Percentiles rank a stretch among this genome's conserved stretches.
Evolutionary conservation across 2,329 filamentous ascomycete species (phyloP).

Genomic region (Claviceps cyperi): DNA sequence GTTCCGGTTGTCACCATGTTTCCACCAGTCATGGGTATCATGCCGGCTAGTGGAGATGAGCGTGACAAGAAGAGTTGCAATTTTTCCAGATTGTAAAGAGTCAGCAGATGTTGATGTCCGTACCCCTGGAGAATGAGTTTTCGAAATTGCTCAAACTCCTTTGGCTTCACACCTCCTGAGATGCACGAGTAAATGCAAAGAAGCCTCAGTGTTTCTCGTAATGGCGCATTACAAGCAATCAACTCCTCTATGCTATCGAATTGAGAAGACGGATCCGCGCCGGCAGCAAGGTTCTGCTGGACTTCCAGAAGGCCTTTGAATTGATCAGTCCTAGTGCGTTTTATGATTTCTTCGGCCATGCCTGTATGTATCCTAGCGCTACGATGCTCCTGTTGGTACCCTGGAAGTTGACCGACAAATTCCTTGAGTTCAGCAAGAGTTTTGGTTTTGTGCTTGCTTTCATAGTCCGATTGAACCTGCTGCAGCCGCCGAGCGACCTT

Average conservation of each 20-base stretch:
- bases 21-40: slow-evolving; percentile 57
- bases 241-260: slow-evolving; percentile 87
- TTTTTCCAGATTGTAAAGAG: slow-evolving; percentile 76
- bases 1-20: slow-evolving; percentile 38
- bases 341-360: slow-evolving; percentile 89
- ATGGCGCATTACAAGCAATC: slow-evolving; percentile 72
- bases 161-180: slow-evolving; percentile 72
- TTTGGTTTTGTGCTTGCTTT: slow-evolving; percentile 77
- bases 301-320: slow-evolving; percentile 85
- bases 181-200: slow-evolving; percentile 87
- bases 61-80: slow-evolving; percentile 72
- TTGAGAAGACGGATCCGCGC: slow-evolving; percentile 75
- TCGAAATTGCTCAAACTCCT: slow-evolving; percentile 82
- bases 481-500: slow-evolving; percentile 78
- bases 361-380: slow-evolving; percentile 86
- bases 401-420: slow-evolving; percentile 86
- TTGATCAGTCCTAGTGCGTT: slow-evolving; percentile 74
- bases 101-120: slow-evolving; percentile 86
- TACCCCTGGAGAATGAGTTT: slow-evolving; percentile 82
- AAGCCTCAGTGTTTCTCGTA: slow-evolving; percentile 69
- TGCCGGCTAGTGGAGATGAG: slow-evolving; percentile 61
- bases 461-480: slow-evolving; percentile 71
- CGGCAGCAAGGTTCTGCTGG: slow-evolving; percentile 87
- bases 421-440: slow-evolving; percentile 84
- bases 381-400: slow-evolving; percentile 84